These are phyloP conservation scores for Phytophthora chlamydospora DNA, from an alignment of 352 stramenopile genomes.

Conservation along the genomic window DNA sequence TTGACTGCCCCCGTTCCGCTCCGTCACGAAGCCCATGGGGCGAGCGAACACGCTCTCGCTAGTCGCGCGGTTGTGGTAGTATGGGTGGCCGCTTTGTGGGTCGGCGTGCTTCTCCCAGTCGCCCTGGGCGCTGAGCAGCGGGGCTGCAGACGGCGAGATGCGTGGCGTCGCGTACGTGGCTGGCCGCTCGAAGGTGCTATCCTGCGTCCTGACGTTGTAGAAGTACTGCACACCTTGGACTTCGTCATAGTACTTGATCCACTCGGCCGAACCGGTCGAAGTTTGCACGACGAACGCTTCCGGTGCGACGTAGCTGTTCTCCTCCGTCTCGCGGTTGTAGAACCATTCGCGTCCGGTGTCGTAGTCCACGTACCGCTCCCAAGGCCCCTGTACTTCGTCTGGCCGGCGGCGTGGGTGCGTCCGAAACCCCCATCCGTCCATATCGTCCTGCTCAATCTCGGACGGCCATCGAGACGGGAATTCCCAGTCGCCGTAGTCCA, in stretches of 20 bases:
- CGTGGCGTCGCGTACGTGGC: conserved; percentile 38
- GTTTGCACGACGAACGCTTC: conserved; percentile 29
- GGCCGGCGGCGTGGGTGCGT: conserved; percentile 53
- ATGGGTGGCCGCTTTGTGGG: conserved; percentile 47
- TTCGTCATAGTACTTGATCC: conserved; percentile 77
- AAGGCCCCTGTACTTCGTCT: conserved; percentile 46
- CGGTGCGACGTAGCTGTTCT: conserved; percentile 56
- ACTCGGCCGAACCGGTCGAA: conserved; percentile 18
- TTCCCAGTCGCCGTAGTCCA: conserved; percentile 92
- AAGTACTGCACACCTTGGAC: conserved; percentile 68
- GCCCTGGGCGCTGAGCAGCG: conserved; percentile 18
- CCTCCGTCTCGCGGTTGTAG: conserved; percentile 74
- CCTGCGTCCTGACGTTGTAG: conserved; percentile 46
- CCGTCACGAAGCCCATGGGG: conserved; percentile 37
- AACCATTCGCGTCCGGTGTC: conserved; percentile 58
- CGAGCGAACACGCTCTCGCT: conserved; percentile 71
- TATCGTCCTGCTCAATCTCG: conserved; percentile 90
- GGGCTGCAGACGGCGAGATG: conserved; percentile 11
- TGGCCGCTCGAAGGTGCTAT: conserved; percentile 38
- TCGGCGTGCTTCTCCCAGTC: conserved; percentile 63
- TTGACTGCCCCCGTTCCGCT: conserved; percentile 4
- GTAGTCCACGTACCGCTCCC: conserved; percentile 72
- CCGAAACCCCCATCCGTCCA: conserved; percentile 78
- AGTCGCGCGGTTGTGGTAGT: conserved; percentile 86
- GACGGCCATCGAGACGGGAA: conserved; percentile 91